Base-by-base conservation (phyloP, 257 asterid genomes). In the Eustoma russellianum region DNA sequence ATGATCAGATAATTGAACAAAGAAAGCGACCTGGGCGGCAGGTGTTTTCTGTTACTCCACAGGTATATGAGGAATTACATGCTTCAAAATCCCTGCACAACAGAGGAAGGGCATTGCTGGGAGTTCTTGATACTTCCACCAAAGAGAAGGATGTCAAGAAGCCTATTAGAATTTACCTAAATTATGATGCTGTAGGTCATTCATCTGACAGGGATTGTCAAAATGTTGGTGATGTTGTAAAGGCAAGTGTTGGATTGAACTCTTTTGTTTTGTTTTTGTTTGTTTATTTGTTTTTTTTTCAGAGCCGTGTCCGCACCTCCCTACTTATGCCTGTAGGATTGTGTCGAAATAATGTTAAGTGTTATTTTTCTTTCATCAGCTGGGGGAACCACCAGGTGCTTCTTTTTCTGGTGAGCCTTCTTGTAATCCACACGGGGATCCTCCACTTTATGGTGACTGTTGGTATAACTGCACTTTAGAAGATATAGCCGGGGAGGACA, bases 141-240 rank as follows among this genome's bases (percentile, higher is more conserved):
- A 47, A 56, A 28, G 71, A 71, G 14, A 74, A 65, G 54, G 89
- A 83, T 62, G 87, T 69, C 17, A 89, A 80, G 68, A 73, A 77
- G 44, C 98, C 97, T 11, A 91, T 91, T 58, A 78, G 98, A 67
- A 90, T 90, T 67, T 86, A 74, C 70, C 72, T 90, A 70, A 90
- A 90, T 78, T 90, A 90, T 73, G 98, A 90, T 64, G 98, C 98
- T 60, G 96, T 90, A 57, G 98, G 98, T 34, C 98, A 90, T 69
- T 90, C 98, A 28, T 80, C 94, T 0, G 95, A 90, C 67, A 81
- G 98, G 65, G 98, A 90, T 77, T 90, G 98, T 62, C 76, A 75
- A 62, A 77, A 50, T 60, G 85, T 86, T 40, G 96, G 96, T 38
- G 91, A 86, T 60, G 63, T 79, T 56, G 98, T 90, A 10, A 90